Conservation (phyloP, 306 rosid species). For the Vigna mungo region DNA sequence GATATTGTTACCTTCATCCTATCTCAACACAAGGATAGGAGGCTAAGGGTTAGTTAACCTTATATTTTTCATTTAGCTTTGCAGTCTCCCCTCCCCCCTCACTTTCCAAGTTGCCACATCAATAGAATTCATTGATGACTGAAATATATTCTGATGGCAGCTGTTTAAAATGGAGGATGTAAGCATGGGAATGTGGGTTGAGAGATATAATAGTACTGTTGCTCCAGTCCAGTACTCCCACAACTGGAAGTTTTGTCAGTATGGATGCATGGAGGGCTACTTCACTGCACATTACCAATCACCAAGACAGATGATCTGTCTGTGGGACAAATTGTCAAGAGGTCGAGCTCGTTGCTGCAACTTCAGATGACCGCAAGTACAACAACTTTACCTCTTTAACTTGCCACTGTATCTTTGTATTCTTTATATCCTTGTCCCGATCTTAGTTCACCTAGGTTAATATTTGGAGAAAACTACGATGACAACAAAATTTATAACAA, state of each 20-base stretch:
- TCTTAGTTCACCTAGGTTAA: slow-evolving; percentile 28
- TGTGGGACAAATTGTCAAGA: slow-evolving; percentile 90
- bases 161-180: slow-evolving; percentile 99
- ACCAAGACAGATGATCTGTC: slow-evolving; percentile 95
- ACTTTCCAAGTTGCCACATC: slow-evolving; percentile 4
- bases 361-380: slow-evolving; percentile 60
- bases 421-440: slow-evolving; percentile 13
- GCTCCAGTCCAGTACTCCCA: slow-evolving; percentile 78
- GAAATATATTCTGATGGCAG: slow-evolving; percentile 52
- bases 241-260: slow-evolving; percentile 98
- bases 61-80: slow-evolving; percentile 15
- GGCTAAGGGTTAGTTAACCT: slow-evolving; percentile 69
- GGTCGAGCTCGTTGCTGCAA: slow-evolving; percentile 91
- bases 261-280: slow-evolving; percentile 90
- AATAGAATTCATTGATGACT: slow-evolving; percentile 12
- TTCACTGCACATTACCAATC: slow-evolving; percentile 99
- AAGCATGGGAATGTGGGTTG: slow-evolving; percentile 99
- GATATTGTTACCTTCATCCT: slow-evolving; percentile 72
- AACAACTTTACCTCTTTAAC: not conserved
- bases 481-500: not conserved
- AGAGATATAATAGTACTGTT: slow-evolving; percentile 64
- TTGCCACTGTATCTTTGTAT: slow-evolving; percentile 28
- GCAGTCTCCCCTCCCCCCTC: not conserved
- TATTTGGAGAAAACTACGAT: slow-evolving; percentile 10
- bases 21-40: slow-evolving; percentile 66